Base-by-base conservation (phyloP, 164 flowering plant genomes). In the Magnolia changhungtana region DNA sequence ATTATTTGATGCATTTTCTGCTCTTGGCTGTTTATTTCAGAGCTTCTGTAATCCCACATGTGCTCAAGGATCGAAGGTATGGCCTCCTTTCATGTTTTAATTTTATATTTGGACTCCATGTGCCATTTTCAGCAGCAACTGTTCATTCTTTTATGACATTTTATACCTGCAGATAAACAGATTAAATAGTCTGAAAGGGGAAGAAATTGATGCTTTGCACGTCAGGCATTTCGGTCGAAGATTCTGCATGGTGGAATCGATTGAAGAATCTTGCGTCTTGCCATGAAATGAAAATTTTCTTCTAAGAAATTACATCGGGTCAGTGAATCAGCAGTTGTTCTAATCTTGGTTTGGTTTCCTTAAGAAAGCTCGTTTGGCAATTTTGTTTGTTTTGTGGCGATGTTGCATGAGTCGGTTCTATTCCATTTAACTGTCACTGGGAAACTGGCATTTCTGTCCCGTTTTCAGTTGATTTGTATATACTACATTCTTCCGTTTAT, bases 1-100 rank as follows among this genome's bases (percentile, higher is more conserved):
- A 75, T 72, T 75, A 20, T 71, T 72, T 72, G 66, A 66, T 49
- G 16, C 9, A 49, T 61, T 73, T 49, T 69, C 68, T 67, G 68
- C 31, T 31, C 23, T 29, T 72, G 75, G 68, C 50, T 59, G 58
- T 63, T 45, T 72, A 65, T 71, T 74, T 70, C 72, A 23, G 29
- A 50, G 19, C 8, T 67, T 19, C 63, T 31, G 21, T 50, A 8
- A 67, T 65, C 29, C 58, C 8, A 1, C 74, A 50, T 55, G 24
- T 29, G 72, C 31, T 55, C 9, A n/a, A 71, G 50, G 55, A 70
- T 45, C 55, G 13, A 18, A 71, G 61, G 77, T 74, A 65, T 49
- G 20, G 18, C 72, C 10, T 75, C 72, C 45, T 71, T 79, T 72
- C 31, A 55, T 72, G 13, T 55, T 68, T 31, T 14, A 52, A 29